Evolutionary conservation across 108 stramenopile species (phyloP), one percentile per base, ranked within the genome.

Genomic region (Chaetoceros muelleri): DNA sequence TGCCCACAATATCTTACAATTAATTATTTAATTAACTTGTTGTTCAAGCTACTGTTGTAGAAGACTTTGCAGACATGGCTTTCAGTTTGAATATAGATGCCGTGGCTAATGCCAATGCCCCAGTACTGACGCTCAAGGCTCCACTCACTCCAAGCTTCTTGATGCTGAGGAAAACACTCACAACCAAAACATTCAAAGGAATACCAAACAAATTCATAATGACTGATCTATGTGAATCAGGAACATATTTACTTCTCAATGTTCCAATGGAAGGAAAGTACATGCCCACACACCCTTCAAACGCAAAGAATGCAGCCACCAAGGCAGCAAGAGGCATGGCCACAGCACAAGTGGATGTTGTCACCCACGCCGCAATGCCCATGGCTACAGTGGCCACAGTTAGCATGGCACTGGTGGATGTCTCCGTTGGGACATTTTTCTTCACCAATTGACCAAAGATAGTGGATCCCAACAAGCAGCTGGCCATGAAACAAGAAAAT

Each of bases 121-220:
- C 73, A 0, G 92, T 81, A 24, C 82, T 74, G 24, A 94, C 72
- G 1, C 74, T 62, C 49, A 96, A 62, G 2, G 93, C 93, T 2
- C 93, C 93, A 19, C 58, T 66, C 28, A 89, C 64, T 19, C 93
- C 93, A 62, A 96, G 67, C 54, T 71, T 77, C 50, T 87, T 69
- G 62, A 93, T 93, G 31, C 77, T 79, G 56, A 95, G 64, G 52
- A 97, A 94, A 21, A 95, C 91, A 28, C 75, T 63, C 47, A 96
- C 84, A 13, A 96, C 94, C 58, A 96, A 62, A n/a, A 82, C 76
- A 75, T 98, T 98, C 57, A 96, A 72, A 2, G 91, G 94, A 54
- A 95, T 87, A 23, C 98, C 92, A 67, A 95, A 94, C 57, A 98
- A 64, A 72, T 98, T 98, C 94, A 98, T 95, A 20, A 98, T 86